A percentile compares a stretch with the other conserved stretches of the same genome.
Evolutionary conservation across 495 filamentous ascomycete species (phyloP).

Genomic region (Pyrenula aspistea): DNA sequence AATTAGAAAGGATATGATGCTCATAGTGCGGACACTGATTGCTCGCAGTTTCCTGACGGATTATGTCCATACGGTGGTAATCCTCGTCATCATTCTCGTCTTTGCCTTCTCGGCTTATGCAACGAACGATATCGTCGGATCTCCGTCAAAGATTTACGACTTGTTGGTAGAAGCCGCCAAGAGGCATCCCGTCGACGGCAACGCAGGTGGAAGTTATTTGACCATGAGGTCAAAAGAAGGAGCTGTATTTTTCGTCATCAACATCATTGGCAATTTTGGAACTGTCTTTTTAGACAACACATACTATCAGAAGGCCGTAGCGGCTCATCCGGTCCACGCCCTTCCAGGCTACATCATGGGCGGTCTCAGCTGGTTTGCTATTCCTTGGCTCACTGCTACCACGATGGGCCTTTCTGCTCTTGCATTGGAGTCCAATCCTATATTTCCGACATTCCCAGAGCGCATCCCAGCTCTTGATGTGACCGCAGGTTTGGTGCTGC

Average conservation of each 20-base stretch:
- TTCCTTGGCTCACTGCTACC: conserved; percentile 85
- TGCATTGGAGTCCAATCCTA: conserved; percentile 63
- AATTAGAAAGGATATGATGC: too few relatives aligned
- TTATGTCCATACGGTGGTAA: conserved; percentile 77
- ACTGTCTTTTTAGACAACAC: conserved; percentile 55
- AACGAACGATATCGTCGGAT: conserved; percentile 62
- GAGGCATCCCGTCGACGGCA: conserved; percentile 69
- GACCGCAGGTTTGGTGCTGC: conserved; percentile 75
- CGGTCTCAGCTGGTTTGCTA: conserved; percentile 88
- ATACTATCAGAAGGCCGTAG: conserved; percentile 93
- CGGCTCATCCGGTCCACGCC: conserved; percentile 77
- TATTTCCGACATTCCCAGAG: conserved; percentile 60
- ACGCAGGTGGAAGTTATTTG: conserved; percentile 74
- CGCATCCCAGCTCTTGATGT: conserved; percentile 68
- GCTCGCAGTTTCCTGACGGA: conserved; percentile 47
- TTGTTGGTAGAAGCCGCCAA: conserved; percentile 58
- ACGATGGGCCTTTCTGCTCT: conserved; percentile 90
- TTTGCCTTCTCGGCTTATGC: conserved; percentile 84
- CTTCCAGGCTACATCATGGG: conserved; percentile 90
- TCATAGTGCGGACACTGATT: too few relatives aligned
- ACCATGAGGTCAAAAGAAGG: conserved; percentile 84
- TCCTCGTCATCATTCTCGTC: conserved; percentile 80
- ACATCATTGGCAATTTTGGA: conserved; percentile 71
- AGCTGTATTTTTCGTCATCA: conserved; percentile 94
- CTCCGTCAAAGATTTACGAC: conserved; percentile 72